Conservation (phyloP, 495 filamentous ascomycete species). For the Apiosordaria backusii region DNA sequence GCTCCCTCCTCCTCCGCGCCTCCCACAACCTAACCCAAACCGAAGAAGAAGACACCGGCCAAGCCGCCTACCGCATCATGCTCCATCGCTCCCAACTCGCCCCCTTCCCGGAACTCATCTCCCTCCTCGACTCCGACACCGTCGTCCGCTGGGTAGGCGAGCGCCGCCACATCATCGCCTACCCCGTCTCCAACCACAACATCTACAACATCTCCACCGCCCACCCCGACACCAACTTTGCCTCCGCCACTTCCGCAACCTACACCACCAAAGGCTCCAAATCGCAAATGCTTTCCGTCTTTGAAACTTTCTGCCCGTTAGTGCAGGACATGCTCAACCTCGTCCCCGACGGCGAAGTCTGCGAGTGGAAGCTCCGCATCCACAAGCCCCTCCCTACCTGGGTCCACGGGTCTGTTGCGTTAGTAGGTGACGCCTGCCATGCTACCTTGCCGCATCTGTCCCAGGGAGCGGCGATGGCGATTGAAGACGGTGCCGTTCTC, state of each 20-base stretch:
- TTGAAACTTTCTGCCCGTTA: slow-evolving; percentile 66
- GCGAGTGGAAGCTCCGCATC: slow-evolving; percentile 74
- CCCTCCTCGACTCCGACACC: slow-evolving; percentile 60
- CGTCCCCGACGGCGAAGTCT: slow-evolving; percentile 77
- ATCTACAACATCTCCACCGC: slow-evolving; percentile 78
- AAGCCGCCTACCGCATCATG: slow-evolving; percentile 86
- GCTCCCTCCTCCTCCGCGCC: slow-evolving; percentile 53
- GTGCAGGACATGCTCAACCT: slow-evolving; percentile 69
- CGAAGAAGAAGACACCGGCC: slow-evolving; percentile 65
- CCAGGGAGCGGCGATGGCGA: slow-evolving; percentile 82
- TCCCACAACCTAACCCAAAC: slow-evolving; percentile 49
- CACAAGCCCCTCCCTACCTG: slow-evolving; percentile 68
- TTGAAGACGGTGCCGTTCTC: slow-evolving; percentile 74
- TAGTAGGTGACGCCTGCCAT: slow-evolving; percentile 77
- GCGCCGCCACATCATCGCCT: slow-evolving; percentile 78
- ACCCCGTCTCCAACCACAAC: slow-evolving; percentile 67
- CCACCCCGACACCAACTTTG: slow-evolving; percentile 72
- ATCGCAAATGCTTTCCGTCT: slow-evolving; percentile 62
- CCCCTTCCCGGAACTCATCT: slow-evolving; percentile 63
- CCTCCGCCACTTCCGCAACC: slow-evolving; percentile 65
- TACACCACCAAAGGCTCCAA: slow-evolving; percentile 76
- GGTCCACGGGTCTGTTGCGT: slow-evolving; percentile 62
- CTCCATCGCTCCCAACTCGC: slow-evolving; percentile 64
- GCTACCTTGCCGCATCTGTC: slow-evolving; percentile 72
- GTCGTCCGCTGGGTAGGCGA: slow-evolving; percentile 77